phyloP scores from a whole-genome alignment of 2,329 filamentous ascomycete genomes.

The Albifimbria verrucaria region DNA sequence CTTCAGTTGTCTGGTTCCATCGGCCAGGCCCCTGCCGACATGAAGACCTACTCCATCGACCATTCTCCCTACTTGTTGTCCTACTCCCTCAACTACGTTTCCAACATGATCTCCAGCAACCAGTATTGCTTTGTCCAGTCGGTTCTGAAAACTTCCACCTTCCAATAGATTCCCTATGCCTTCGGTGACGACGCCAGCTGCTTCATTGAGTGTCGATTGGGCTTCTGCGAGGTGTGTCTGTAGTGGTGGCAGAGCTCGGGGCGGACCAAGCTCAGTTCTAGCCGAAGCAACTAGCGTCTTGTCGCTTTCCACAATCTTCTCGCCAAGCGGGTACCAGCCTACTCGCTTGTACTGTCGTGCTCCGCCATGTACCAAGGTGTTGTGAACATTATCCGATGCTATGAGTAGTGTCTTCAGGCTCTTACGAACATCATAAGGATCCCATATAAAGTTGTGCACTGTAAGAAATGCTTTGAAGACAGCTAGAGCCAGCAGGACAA shows the following conservation, averaged over 20 bases:
- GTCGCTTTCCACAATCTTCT: not conserved
- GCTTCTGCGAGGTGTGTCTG: not conserved
- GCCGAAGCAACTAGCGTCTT: not conserved
- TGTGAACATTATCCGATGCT: not conserved
- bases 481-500: not conserved
- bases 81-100: not conserved
- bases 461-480: not conserved
- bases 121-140: not conserved
- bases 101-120: not conserved
- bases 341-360: not conserved
- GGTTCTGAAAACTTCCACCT: not conserved
- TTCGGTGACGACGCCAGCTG: not conserved
- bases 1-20: not conserved
- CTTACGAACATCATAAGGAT: not conserved
- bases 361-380: not conserved
- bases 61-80: not conserved
- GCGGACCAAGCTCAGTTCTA: not conserved
- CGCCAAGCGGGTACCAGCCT: not conserved
- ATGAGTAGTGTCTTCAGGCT: not conserved
- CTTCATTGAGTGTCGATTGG: not conserved
- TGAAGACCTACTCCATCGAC: not conserved
- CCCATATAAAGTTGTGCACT: constrained; percentile 3
- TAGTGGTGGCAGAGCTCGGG: not conserved
- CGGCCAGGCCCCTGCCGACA: not conserved
- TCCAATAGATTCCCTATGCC: not conserved